Conservation (phyloP, 257 asterid species). For the Cinchona pubescens region DNA sequence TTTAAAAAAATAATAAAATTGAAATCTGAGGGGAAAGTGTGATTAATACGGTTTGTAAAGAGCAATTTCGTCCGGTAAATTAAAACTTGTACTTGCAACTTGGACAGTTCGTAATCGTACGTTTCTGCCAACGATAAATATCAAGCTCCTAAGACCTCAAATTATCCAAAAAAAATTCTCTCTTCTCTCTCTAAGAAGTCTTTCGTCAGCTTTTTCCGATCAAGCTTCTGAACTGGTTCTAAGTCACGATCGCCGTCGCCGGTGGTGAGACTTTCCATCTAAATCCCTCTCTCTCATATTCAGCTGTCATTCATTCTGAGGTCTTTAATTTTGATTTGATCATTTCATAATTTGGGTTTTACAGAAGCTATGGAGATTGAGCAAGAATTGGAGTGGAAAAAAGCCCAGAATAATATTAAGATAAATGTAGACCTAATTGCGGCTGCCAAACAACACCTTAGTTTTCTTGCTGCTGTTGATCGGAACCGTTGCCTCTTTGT, state of each 20-base stretch:
- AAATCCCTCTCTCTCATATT: not conserved
- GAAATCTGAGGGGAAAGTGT: too few relatives aligned
- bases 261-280: slow-evolving; percentile 15
- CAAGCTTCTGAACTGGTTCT: not conserved
- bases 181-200: not conserved
- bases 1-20: too few relatives aligned
- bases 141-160: not conserved
- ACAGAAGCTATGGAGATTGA: slow-evolving; percentile 51
- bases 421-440: slow-evolving; percentile 68
- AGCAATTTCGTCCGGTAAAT: slow-evolving; percentile 11
- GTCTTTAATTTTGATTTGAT: too few relatives aligned
- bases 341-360: not conserved
- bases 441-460: slow-evolving; percentile 73
- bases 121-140: too few relatives aligned
- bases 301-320: not conserved
- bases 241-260: slow-evolving; percentile 9
- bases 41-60: not conserved
- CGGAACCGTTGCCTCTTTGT: slow-evolving; percentile 77
- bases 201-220: slow-evolving; percentile 1
- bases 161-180: not conserved
- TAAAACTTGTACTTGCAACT: not conserved
- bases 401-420: slow-evolving; percentile 67
- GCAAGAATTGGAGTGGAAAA: slow-evolving; percentile 79
- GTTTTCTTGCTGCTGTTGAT: slow-evolving; percentile 78
- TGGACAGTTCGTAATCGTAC: slow-evolving; percentile 7